phyloP scores from a whole-genome alignment of 2,329 filamentous ascomycete genomes.

The Pseudocercospora pini-densiflorae region DNA sequence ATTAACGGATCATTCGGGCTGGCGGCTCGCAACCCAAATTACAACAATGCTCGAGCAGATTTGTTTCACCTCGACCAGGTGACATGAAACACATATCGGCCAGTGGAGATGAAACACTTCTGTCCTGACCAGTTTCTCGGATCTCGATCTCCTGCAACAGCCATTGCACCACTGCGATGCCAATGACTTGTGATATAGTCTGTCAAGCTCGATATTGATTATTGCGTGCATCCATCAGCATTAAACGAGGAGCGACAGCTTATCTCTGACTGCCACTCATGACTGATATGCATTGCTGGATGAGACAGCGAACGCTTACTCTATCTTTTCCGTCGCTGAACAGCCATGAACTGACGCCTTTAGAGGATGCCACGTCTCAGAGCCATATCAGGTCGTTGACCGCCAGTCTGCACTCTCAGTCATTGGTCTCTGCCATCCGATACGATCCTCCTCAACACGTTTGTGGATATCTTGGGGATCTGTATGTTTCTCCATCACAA shows the following conservation, averaged over 20 bases:
- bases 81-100: neutral
- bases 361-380: too few species aligned
- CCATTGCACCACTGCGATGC: neutral
- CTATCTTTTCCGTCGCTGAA: too few species aligned
- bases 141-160: neutral
- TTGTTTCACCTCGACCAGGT: slow-evolving; percentile 1
- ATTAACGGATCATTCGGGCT: neutral
- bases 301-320: too few species aligned
- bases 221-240: neutral
- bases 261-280: neutral
- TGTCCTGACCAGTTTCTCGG: neutral
- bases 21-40: slow-evolving; percentile 2
- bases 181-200: neutral
- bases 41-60: neutral
- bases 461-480: too few species aligned
- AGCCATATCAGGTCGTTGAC: neutral
- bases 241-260: neutral
- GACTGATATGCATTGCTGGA: too few species aligned
- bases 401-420: neutral
- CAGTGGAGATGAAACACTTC: slow-evolving; percentile 3
- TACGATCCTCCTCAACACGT: neutral
- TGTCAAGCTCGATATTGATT: neutral
- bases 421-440: neutral
- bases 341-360: too few species aligned
- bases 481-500: too few species aligned